Evolutionary conservation across 768 basidiomycete species (phyloP), one percentile per base, ranked within the genome.

Genomic region (Mycena belliarum): DNA sequence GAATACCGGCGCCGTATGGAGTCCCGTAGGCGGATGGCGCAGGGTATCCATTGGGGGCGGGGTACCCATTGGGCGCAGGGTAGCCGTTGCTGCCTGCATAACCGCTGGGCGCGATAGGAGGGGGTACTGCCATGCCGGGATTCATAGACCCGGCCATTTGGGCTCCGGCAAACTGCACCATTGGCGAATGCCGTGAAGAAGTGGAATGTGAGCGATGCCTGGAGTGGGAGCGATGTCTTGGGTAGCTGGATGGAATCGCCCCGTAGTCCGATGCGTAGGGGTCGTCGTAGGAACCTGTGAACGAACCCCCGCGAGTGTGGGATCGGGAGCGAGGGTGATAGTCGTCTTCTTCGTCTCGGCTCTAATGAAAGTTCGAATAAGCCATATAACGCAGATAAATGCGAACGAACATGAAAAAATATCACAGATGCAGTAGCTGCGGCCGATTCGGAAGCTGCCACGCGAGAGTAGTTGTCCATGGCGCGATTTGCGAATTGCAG

Each of bases 381-480:
- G n/a, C 35, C 28, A 42, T 20, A 21, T 28, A n/a, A 28, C 24
- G 32, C 15, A 33, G 16, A 41, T 42, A 35, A 41, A 24, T 12
- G 35, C 6, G 9, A 8, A 65, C 75, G 49, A 33, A 84, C 84
- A 69, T 80, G 74, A 59, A 76, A 78, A 53, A 86, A 87, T 32
- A 88, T 79, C 25, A 78, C 73, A 15, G 82, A 81, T 1, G 85
- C 87, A 0, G 88, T 88, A 40, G 84, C 80, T 18, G 87, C 87
- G 2, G 89, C 88, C 0, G 86, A 75, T 65, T 89, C 88, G 26
- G 82, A 80, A 14, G 85, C 82, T 45, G 75, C 74, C 35, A 75
- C 72, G 23, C 82, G 77, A 1, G 79, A 74, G 59, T 80, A 79
- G 11, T 71, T 70, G 64, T 86, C 79, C 40, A 70, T 58, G 0